phyloP scores from a whole-genome alignment of 164 flowering plant species.

The Sedum album region DNA sequence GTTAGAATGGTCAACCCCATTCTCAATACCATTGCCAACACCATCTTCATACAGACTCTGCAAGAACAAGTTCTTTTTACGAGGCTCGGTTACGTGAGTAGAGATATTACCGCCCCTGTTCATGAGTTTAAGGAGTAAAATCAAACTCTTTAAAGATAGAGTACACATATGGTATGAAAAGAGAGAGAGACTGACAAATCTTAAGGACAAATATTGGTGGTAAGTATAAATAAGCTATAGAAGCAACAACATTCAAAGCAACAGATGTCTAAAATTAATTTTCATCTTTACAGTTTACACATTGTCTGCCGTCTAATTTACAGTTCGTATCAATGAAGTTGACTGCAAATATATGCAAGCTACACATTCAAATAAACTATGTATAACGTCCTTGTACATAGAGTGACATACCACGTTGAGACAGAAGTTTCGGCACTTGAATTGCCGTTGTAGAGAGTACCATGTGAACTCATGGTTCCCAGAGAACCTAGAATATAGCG shows the following conservation, averaged over 20 bases:
- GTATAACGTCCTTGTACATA: neutral
- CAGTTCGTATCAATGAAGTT: too few species aligned
- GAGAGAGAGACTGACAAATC: neutral
- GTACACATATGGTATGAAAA: neutral
- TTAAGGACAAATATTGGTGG: too few species aligned
- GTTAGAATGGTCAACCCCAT: conserved; percentile 14
- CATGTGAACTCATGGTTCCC: conserved; percentile 74
- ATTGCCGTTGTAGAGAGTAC: conserved; percentile 54
- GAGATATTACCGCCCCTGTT: conserved; percentile 68
- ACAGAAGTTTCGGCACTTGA: conserved; percentile 29
- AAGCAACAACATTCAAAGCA: too few species aligned
- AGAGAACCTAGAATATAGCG: conserved; percentile 53
- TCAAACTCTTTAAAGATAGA: neutral
- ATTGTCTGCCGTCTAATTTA: too few species aligned
- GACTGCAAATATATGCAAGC: neutral
- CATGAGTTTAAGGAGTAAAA: conserved; percentile 12
- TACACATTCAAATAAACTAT: neutral
- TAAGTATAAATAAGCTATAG: too few species aligned
- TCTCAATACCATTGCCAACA: conserved; percentile 13
- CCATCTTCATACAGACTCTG: conserved; percentile 66
- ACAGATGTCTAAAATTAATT: too few species aligned
- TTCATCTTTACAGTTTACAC: too few species aligned
- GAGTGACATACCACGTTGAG: conserved; percentile 58
- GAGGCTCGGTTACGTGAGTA: conserved; percentile 51
- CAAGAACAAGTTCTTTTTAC: conserved; percentile 67